Percentiles rank a stretch among this genome's conserved stretches.
These are phyloP conservation scores for Malassezia slooffiae DNA, from an alignment of 1,284 basidiomycete species.

Conservation along the genomic window DNA sequence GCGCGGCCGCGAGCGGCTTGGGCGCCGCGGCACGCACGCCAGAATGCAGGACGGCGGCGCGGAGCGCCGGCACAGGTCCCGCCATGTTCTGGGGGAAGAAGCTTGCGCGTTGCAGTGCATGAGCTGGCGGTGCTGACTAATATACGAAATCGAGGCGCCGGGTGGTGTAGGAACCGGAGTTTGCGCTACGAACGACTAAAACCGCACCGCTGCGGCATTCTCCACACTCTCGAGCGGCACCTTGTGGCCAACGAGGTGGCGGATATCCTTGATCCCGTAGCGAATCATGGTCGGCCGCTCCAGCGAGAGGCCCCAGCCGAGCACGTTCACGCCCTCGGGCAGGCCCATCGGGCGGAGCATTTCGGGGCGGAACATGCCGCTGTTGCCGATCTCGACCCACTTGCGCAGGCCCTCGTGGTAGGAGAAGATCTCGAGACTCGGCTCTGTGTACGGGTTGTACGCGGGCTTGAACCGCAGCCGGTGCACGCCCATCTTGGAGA, in stretches of 20 bases:
- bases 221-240: slow-evolving; percentile 53
- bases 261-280: slow-evolving; percentile 79
- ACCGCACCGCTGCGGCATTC: slow-evolving; percentile 41
- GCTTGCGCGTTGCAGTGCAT: too few relatives aligned
- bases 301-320: slow-evolving; percentile 90
- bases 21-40: too few relatives aligned
- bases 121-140: too few relatives aligned
- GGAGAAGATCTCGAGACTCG: slow-evolving; percentile 97
- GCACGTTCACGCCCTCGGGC: slow-evolving; percentile 88
- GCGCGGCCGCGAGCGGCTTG: too few relatives aligned
- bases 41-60: too few relatives aligned
- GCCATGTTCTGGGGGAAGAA: too few relatives aligned
- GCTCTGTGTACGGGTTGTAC: slow-evolving; percentile 64
- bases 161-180: too few relatives aligned
- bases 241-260: slow-evolving; percentile 94
- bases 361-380: slow-evolving; percentile 98
- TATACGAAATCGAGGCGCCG: too few relatives aligned
- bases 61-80: too few relatives aligned
- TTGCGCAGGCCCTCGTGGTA: slow-evolving; percentile 88
- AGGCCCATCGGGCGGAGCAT: slow-evolving; percentile 96
- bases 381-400: slow-evolving; percentile 82
- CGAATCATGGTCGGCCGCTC: slow-evolving; percentile 98
- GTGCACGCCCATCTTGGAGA: slow-evolving; percentile 91
- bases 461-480: slow-evolving; percentile 94
- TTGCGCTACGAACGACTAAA: too few relatives aligned